Evolutionary conservation across 176 grass and related monocot species (phyloP).

Genomic region (Canna indica): DNA sequence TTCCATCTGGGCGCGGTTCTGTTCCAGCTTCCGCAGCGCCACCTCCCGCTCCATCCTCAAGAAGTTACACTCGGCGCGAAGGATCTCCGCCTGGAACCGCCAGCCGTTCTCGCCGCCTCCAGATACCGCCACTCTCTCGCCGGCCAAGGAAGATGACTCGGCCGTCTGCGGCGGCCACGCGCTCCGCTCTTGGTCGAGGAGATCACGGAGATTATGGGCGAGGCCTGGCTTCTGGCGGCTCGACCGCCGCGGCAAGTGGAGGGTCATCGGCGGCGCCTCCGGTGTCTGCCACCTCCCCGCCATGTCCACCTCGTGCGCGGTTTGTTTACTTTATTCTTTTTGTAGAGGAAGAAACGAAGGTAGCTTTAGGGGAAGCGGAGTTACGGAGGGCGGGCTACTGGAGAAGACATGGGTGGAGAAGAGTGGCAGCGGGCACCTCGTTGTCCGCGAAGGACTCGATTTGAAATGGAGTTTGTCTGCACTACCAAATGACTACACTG

Average conservation of each 20-base stretch:
- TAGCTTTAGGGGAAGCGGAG: not conserved
- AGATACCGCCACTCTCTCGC: not conserved
- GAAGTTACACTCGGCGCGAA: constrained; percentile 87
- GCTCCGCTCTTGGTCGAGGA: not conserved
- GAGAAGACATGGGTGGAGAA: not conserved
- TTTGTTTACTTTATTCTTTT: not conserved
- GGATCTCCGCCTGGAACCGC: constrained; percentile 91
- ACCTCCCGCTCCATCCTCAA: constrained; percentile 79
- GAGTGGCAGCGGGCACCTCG: not conserved
- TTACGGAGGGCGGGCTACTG: not conserved
- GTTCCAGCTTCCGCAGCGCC: constrained; percentile 64
- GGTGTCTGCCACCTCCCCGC: constrained; percentile 44
- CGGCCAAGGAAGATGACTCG: not conserved
- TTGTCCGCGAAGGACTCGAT: constrained; percentile 9
- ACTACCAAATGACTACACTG: not conserved
- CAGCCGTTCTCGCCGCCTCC: constrained; percentile 39
- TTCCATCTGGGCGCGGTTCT: constrained; percentile 50
- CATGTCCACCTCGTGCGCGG: constrained; percentile 4
- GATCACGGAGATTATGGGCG: not conserved
- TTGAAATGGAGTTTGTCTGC: not conserved
- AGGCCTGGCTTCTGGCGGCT: not conserved
- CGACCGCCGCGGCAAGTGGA: not conserved
- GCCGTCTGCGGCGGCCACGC: not conserved
- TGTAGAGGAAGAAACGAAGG: not conserved
- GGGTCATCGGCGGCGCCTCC: not conserved